Percentiles rank a stretch among this genome's conserved stretches.
Conservation (phyloP, 192 early-diverging fungal genomes). For the Endogone sp. region DNA sequence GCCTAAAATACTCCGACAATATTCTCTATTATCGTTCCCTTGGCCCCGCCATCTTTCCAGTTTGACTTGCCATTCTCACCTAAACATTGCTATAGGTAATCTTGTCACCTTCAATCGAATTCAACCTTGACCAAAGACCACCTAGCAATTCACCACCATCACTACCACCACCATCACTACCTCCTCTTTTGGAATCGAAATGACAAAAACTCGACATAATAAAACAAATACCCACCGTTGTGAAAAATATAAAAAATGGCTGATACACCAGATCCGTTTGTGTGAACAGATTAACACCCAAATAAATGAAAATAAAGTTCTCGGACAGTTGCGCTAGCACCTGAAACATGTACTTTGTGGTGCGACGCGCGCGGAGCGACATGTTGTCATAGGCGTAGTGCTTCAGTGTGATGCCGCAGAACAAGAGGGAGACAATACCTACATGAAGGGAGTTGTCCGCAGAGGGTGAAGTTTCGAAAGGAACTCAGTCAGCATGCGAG, state of each 20-base stretch:
- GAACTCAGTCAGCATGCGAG: too few species aligned
- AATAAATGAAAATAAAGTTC: slow-evolving; percentile 97
- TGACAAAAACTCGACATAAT: too few species aligned
- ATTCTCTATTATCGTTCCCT: too few species aligned
- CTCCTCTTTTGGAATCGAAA: too few species aligned
- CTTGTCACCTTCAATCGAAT: too few species aligned
- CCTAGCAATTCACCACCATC: too few species aligned
- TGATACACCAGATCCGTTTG: slow-evolving; percentile 64
- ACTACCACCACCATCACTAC: too few species aligned
- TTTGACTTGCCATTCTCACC: too few species aligned
- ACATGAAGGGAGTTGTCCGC: slow-evolving; percentile 1
- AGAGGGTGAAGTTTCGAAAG: neutral
- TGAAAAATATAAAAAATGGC: slow-evolving; percentile 73
- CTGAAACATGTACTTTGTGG: slow-evolving; percentile 89
- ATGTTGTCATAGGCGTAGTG: slow-evolving; percentile 95
- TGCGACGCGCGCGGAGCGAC: slow-evolving; percentile 68
- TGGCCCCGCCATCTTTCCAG: too few species aligned
- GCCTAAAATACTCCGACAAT: too few species aligned
- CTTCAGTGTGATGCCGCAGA: slow-evolving; percentile 88
- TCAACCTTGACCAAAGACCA: too few species aligned
- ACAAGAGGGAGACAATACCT: slow-evolving; percentile 88
- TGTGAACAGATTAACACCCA: slow-evolving; percentile 92
- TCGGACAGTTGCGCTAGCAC: slow-evolving; percentile 91
- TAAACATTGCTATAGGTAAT: too few species aligned
- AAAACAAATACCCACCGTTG: slow-evolving; percentile 57